Conservation (phyloP, 192 early-diverging fungal species). For the Backusella liffmaniae region DNA sequence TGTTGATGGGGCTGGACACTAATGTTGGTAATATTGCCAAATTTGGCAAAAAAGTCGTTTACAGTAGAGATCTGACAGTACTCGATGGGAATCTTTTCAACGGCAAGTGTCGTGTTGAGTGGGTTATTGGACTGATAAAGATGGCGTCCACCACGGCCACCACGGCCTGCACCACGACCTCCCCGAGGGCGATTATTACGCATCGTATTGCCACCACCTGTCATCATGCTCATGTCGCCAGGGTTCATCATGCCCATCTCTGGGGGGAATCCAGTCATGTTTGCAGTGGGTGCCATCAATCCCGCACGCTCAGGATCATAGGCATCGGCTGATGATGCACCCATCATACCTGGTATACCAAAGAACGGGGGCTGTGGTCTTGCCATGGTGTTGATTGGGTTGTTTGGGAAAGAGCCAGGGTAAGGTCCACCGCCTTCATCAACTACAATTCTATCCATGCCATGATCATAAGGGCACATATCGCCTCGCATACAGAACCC, state of each 20-base stretch:
- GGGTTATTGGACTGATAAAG: slow-evolving; percentile 16
- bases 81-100: slow-evolving; percentile 79
- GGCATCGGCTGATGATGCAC: slow-evolving; percentile 32
- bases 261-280: not conserved
- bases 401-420: slow-evolving; percentile 38
- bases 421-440: slow-evolving; percentile 45
- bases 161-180: slow-evolving; percentile 47
- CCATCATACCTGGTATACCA: slow-evolving; percentile 17
- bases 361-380: slow-evolving; percentile 42
- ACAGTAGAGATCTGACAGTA: slow-evolving; percentile 65
- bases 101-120: slow-evolving; percentile 56
- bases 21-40: slow-evolving; percentile 76
- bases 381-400: slow-evolving; percentile 35
- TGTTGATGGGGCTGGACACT: slow-evolving; percentile 52
- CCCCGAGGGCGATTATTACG: not conserved
- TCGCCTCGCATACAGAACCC: slow-evolving; percentile 84
- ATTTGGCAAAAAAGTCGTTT: slow-evolving; percentile 75
- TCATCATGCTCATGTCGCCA: not conserved
- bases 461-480: slow-evolving; percentile 77
- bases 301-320: slow-evolving; percentile 54
- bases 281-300: slow-evolving; percentile 22
- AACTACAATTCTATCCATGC: slow-evolving; percentile 64
- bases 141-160: slow-evolving; percentile 41
- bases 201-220: slow-evolving; percentile 10
- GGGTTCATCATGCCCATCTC: slow-evolving; percentile 15